Evolutionary conservation across 176 grass and related monocot genomes (phyloP), one percentile per base, ranked within the genome.

Genomic region (Panicum miliaceum): DNA sequence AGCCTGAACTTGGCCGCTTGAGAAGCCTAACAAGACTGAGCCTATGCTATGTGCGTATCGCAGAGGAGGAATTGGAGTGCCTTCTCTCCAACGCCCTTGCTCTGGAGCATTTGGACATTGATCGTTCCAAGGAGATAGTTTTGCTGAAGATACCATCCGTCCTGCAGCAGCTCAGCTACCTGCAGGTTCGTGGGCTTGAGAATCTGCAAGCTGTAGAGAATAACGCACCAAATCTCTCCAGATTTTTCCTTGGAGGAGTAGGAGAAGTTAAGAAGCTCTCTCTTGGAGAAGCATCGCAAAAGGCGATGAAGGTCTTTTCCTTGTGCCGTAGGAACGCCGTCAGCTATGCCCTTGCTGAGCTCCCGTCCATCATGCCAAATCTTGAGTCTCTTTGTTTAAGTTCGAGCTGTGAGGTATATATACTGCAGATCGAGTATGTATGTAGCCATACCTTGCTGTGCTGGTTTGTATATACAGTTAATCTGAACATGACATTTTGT

Each of bases 211-310:
- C 11, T 26, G 18, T 48, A 50, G 69, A 72, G 69, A 48, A 16
- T 25, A 50, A 50, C 48, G 69, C 69, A 50, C 70, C 70, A 32
- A 32, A 7, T 50, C 45, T 73, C 7, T 50, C 70, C 13, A 32
- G 0, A 5, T 32, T 73, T 32, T 0, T 0, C 15, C 18, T 75
- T 12, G 0, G 3, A 3, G 29, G 0, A 37, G 0, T 6, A 2
- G 29, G 0, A 37, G 0, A 13, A 35, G 9, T 36, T 23, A 7
- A 20, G 36, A 22, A 36, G 36, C 16, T 54, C 27, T 22, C 47
- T 2, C 29, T 54, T 22, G 72, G 72, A 54, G 48, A 75, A 54
- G 2, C 48, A 75, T 71, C 1, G 12, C 68, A 71, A 40, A 67
- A 71, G 22, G 40, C 11, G 18, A 68, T 22, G 65, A 71, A 71